phyloP scores from a whole-genome alignment of 257 asterid genomes.

The Verbena officinalis region DNA sequence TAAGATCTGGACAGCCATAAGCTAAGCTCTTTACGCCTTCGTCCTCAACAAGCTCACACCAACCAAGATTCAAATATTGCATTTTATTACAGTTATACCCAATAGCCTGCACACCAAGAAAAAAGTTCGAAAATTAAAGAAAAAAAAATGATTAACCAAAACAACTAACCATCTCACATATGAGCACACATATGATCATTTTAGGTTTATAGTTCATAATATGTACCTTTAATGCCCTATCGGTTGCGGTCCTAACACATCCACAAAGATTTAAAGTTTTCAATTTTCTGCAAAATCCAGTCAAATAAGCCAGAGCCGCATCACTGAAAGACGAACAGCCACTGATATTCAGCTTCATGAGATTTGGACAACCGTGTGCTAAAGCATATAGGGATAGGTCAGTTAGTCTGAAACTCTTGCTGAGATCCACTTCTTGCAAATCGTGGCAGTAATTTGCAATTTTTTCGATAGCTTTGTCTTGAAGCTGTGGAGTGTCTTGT shows the following conservation, averaged over 20 bases:
- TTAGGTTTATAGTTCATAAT: neutral
- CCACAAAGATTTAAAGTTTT: constrained; percentile 67
- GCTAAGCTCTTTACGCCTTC: constrained; percentile 73
- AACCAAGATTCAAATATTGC: constrained; percentile 62
- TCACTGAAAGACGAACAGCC: constrained; percentile 70
- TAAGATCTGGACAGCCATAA: constrained; percentile 70
- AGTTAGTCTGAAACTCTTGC: constrained; percentile 68
- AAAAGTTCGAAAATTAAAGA: neutral
- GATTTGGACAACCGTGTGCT: constrained; percentile 70
- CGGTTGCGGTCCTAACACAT: constrained; percentile 61
- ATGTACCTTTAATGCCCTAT: constrained; percentile 61
- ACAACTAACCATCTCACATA: neutral
- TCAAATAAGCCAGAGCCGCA: constrained; percentile 50
- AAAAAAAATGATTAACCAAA: neutral
- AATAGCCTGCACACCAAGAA: constrained; percentile 46
- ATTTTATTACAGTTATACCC: constrained; percentile 61
- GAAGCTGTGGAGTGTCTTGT: constrained; percentile 64
- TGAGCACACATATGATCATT: neutral
- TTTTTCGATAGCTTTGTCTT: constrained; percentile 53
- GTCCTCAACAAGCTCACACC: constrained; percentile 70
- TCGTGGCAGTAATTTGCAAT: constrained; percentile 58
- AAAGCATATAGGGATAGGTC: constrained; percentile 57
- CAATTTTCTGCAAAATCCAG: constrained; percentile 53
- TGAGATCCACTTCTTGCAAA: constrained; percentile 64
- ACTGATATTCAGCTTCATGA: constrained; percentile 59